Percentiles rank a stretch among this genome's conserved stretches.
These are phyloP conservation scores for Gossypium herbaceum DNA, from an alignment of 345 rosid genomes.

Conservation along the genomic window DNA sequence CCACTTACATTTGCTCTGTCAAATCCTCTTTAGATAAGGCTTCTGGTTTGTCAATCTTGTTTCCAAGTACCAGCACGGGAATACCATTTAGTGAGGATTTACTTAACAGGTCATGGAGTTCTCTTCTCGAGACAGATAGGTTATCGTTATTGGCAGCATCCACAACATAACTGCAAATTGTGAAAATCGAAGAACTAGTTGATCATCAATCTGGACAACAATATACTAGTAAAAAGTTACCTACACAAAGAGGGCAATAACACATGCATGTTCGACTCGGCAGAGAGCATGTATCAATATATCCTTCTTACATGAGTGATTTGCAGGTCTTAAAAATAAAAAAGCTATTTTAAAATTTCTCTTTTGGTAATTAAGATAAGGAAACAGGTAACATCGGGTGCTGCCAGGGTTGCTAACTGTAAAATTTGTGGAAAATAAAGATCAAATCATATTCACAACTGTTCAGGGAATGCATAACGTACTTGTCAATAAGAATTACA, in stretches of 20 bases:
- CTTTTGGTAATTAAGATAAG: neutral
- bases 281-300: neutral
- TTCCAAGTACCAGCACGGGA: conserved; percentile 66
- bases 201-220: neutral
- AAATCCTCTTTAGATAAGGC: conserved; percentile 54
- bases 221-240: neutral
- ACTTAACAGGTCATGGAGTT: conserved; percentile 68
- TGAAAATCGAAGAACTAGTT: conserved; percentile 5
- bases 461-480: neutral
- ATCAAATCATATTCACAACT: neutral
- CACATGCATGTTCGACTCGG: neutral
- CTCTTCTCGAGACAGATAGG: conserved; percentile 53
- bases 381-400: neutral
- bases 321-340: neutral
- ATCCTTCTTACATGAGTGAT: neutral
- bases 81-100: conserved; percentile 59
- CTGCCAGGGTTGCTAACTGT: neutral
- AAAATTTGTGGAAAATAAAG: neutral
- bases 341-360: neutral
- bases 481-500: neutral
- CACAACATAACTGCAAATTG: conserved; percentile 51
- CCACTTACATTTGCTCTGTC: conserved; percentile 51
- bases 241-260: neutral
- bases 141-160: conserved; percentile 71
- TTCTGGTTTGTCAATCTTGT: conserved; percentile 68